Conservation (phyloP, 768 basidiomycete species). For the Tylopilus felleus region DNA sequence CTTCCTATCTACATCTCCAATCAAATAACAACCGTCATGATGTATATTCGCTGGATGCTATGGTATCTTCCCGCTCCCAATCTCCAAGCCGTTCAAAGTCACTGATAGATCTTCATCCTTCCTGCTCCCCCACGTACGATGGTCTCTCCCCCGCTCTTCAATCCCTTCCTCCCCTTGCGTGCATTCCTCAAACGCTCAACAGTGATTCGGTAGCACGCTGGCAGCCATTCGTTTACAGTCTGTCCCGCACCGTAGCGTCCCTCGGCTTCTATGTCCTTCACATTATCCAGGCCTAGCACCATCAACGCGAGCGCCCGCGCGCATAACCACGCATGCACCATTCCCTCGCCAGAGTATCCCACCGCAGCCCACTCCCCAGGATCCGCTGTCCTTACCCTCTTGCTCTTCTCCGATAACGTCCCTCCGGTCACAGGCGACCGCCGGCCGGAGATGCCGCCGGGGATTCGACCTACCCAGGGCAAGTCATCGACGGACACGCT, state of each 20-base stretch:
- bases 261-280: constrained; percentile 9
- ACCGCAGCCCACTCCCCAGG: constrained; percentile 72
- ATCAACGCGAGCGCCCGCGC: constrained; percentile 57
- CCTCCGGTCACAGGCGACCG: constrained; percentile 11
- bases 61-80: background rate
- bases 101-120: constrained; percentile 25
- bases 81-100: background rate
- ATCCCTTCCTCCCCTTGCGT: background rate
- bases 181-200: constrained; percentile 14
- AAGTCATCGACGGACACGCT: constrained; percentile 56
- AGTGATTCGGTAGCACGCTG: constrained; percentile 18
- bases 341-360: constrained; percentile 71
- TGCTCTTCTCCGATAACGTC: constrained; percentile 1
- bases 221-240: constrained; percentile 25
- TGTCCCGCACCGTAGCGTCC: constrained; percentile 21
- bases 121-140: constrained; percentile 19
- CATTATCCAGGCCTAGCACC: constrained; percentile 44
- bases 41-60: background rate
- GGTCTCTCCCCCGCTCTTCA: background rate
- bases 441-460: constrained; percentile 45
- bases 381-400: constrained; percentile 10
- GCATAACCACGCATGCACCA: constrained; percentile 68
- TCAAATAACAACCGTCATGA: background rate
- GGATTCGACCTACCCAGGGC: constrained; percentile 73
- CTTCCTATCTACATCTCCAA: background rate